phyloP scores from a whole-genome alignment of 495 filamentous ascomycete genomes.

The Hyaloscypha hepaticicola region DNA sequence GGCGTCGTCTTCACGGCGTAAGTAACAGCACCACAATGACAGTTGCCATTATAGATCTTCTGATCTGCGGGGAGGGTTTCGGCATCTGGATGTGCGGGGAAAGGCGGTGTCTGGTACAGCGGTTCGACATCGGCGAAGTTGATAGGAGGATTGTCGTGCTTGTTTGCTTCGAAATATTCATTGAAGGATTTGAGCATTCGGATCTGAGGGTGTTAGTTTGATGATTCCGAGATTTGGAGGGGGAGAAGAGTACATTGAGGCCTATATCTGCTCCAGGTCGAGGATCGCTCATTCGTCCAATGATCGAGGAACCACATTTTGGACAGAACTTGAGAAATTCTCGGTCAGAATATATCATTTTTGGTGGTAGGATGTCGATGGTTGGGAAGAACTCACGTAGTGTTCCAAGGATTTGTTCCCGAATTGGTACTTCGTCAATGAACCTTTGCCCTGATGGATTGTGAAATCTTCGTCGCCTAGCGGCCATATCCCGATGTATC shows the following conservation, averaged over 20 bases:
- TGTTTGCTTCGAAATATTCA: background rate
- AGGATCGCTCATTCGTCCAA: background rate
- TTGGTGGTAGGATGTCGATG: background rate
- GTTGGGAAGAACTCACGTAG: background rate
- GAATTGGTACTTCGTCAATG: conserved; percentile 15
- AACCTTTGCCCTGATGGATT: conserved; percentile 6
- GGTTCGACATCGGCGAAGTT: background rate
- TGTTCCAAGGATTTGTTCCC: conserved; percentile 3
- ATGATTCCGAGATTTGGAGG: background rate
- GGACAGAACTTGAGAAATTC: conserved; percentile 18
- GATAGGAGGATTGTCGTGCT: background rate
- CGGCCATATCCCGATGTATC: conserved; percentile 11
- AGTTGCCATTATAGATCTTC: conserved; percentile 19
- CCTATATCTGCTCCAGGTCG: background rate
- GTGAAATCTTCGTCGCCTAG: conserved; percentile 1
- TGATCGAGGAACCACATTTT: conserved; percentile 19
- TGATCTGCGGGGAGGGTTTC: background rate
- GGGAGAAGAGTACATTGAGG: conserved; percentile 10
- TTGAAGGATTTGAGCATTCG: conserved; percentile 10
- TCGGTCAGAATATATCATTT: background rate
- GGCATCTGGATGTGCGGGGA: conserved; percentile 1
- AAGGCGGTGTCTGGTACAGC: conserved; percentile 3
- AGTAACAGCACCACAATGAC: conserved; percentile 25
- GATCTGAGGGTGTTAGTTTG: conserved; percentile 3
- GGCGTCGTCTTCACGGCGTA: conserved; percentile 18